phyloP scores from a whole-genome alignment of 1,284 basidiomycete genomes.

The Papiliotrema fonsecae region DNA sequence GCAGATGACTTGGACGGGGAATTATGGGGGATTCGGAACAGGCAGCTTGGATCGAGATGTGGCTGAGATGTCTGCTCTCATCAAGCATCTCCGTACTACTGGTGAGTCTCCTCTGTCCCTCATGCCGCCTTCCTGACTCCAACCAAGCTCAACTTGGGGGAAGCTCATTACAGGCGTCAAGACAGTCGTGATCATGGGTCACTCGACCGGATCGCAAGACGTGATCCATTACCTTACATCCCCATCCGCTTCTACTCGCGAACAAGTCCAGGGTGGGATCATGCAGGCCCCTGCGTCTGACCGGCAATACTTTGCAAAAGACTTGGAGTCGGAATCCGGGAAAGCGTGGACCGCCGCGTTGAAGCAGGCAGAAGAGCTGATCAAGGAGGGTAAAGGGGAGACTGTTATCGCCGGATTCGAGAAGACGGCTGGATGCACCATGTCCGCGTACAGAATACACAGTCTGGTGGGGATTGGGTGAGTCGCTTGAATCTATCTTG shows the following conservation, averaged over 20 bases:
- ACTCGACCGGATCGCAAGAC: constrained; percentile 48
- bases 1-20: constrained; percentile 43
- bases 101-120: constrained; percentile 17
- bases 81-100: constrained; percentile 28
- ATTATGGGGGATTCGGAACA: constrained; percentile 39
- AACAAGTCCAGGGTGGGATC: constrained; percentile 40
- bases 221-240: constrained; percentile 42
- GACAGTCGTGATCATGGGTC: constrained; percentile 43
- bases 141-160: neutral
- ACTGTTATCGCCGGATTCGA: constrained; percentile 24
- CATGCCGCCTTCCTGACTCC: neutral
- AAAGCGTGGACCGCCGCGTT: constrained; percentile 14
- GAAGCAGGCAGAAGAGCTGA: constrained; percentile 21
- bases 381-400: constrained; percentile 28
- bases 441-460: constrained; percentile 38
- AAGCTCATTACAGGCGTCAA: constrained; percentile 7
- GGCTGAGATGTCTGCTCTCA: constrained; percentile 34
- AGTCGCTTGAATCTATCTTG: constrained; percentile 9
- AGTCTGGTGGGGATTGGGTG: constrained; percentile 36
- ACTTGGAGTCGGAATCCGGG: constrained; percentile 1
- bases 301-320: constrained; percentile 31
- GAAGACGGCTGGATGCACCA: constrained; percentile 19
- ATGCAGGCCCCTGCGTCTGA: constrained; percentile 48
- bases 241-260: neutral
- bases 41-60: constrained; percentile 37